phyloP scores from a whole-genome alignment of 2,329 filamentous ascomycete species.

The Ophiostoma novo-ulmi region DNA sequence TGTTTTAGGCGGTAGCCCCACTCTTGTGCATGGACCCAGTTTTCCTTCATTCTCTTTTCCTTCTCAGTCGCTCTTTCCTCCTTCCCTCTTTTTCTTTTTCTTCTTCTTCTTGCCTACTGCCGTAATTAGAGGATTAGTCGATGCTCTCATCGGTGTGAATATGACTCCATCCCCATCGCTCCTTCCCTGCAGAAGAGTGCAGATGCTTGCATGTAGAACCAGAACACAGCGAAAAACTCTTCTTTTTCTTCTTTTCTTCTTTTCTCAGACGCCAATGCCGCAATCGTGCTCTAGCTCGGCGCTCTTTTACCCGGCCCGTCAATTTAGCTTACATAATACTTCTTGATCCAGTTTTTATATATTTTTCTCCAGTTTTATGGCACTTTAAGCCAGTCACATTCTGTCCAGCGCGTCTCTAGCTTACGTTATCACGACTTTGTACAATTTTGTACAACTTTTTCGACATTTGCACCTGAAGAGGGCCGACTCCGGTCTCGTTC shows the following conservation, averaged over 20 bases:
- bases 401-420: too few species aligned
- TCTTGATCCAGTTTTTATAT: neutral
- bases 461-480: neutral
- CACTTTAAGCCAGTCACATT: neutral
- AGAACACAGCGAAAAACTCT: constrained; percentile 8
- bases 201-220: neutral
- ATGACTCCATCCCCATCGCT: constrained; percentile 13
- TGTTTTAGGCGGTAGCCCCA: neutral
- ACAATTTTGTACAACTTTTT: neutral
- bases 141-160: neutral
- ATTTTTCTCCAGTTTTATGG: neutral
- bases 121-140: neutral
- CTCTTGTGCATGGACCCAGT: neutral
- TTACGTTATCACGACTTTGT: neutral
- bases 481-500: constrained; percentile 17
- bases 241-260: neutral
- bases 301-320: constrained; percentile 1
- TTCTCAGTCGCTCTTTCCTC: neutral
- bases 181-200: neutral
- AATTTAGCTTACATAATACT: neutral
- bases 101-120: neutral
- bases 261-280: neutral
- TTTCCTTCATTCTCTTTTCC: neutral
- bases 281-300: constrained; percentile 11
- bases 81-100: neutral